Conservation (phyloP, 345 rosid species). For the Dovyalis caffra region DNA sequence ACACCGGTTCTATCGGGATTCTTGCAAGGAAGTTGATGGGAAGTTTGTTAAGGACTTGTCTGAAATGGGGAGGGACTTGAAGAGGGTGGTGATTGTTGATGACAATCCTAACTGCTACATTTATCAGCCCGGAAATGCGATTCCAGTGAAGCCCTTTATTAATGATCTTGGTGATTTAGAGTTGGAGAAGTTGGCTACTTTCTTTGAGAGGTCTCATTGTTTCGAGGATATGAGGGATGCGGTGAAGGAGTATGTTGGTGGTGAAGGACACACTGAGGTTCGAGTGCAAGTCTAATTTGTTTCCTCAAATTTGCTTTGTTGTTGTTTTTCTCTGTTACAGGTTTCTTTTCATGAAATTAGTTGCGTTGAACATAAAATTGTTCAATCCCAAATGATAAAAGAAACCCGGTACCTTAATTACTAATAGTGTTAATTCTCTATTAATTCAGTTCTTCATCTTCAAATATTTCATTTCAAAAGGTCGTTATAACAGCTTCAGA, state of each 20-base stretch:
- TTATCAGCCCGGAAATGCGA: constrained; percentile 76
- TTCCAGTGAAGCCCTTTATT: constrained; percentile 62
- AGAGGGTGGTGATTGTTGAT: constrained; percentile 65
- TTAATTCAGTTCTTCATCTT: not conserved
- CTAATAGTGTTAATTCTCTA: not conserved
- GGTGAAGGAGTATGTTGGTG: constrained; percentile 43
- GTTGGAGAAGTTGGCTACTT: constrained; percentile 49
- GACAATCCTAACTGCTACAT: constrained; percentile 76
- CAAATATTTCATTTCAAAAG: not conserved
- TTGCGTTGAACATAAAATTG: constrained; percentile 18
- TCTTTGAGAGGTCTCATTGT: constrained; percentile 49
- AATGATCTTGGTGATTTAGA: constrained; percentile 57
- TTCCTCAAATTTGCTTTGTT: not conserved
- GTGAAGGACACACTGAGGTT: not conserved
- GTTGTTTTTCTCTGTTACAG: not conserved
- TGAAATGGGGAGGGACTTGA: constrained; percentile 58
- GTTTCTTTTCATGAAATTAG: not conserved
- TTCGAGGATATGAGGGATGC: constrained; percentile 77
- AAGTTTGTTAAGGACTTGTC: constrained; percentile 77
- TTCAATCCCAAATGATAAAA: constrained; percentile 11
- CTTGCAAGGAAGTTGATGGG: constrained; percentile 67
- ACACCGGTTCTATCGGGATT: constrained; percentile 65
- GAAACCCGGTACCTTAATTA: not conserved
- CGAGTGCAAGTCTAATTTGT: not conserved
- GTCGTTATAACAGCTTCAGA: not conserved